Base-by-base conservation (phyloP, 2,329 filamentous ascomycete species). In the Neofusicoccum sp. region DNA sequence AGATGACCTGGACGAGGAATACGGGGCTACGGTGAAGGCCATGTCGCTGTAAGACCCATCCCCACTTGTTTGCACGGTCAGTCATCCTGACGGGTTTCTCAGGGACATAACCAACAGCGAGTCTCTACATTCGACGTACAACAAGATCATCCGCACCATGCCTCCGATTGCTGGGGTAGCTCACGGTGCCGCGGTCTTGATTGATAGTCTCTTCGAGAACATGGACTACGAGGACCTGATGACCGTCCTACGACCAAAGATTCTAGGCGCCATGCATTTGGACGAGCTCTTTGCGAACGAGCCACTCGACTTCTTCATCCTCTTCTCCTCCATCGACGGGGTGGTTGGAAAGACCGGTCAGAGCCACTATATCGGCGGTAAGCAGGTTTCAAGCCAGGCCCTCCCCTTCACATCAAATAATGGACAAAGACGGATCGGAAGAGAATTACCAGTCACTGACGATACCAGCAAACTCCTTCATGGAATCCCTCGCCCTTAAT, bases 401-500 rank as follows among this genome's bases (percentile, higher is more conserved):
- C 22, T 22, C 22, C 22, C 22, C 22, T 22, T 22, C 22, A 1
- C 22, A 22, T 22, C 22, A 22, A 22, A 22, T 22, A 22, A 22
- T 22, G 22, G 22, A 22, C 22, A 22, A 22, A 22, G 22, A 22
- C 22, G 2, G 22, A 22, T 22, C 2, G 22, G 22, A 22, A 22
- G 22, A 22, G 22, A 22, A 22, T 1, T 22, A 2, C 22, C 22
- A 22, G 22, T 22, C 22, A 22, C 22, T 22, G 22, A 22, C 22
- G 22, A 22, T 22, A 22, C 22, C 22, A 22, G 22, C 69, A 0
- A 73, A 73, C 48, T 65, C 66, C 2, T 85, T 75, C 70, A 77
- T 84, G 74, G 67, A 66, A 7, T 67, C 67, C 1, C 67, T 84
- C 0, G 77, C 74, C 0, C 48, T 66, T 0, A 70, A 79, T 11